Conservation (phyloP, 2,329 filamentous ascomycete genomes). For the Aspergillus thermomutatus region DNA sequence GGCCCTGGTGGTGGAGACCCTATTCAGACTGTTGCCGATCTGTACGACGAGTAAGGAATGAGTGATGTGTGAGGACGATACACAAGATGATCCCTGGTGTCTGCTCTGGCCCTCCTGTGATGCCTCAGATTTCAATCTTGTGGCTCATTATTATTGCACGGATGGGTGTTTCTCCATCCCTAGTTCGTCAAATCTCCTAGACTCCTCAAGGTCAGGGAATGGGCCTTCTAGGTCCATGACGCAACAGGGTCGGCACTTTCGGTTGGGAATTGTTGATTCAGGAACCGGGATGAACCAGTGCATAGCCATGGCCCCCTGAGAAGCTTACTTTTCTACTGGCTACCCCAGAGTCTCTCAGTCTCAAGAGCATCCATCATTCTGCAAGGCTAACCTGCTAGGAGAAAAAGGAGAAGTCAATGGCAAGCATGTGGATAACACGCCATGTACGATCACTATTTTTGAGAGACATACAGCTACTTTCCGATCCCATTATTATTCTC, state of each 20-base stretch:
- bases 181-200: neutral
- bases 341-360: conserved; percentile 11
- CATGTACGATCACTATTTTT: no score
- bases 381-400: neutral
- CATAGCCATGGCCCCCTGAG: conserved; percentile 3
- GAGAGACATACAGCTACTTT: no score
- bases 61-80: conserved; percentile 3
- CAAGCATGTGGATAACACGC: no score
- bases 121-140: neutral
- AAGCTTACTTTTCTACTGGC: conserved; percentile 7
- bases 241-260: conserved; percentile 1
- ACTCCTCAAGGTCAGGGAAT: neutral
- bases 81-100: neutral
- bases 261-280: neutral
- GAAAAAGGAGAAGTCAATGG: neutral
- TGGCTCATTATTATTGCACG: neutral
- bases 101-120: neutral
- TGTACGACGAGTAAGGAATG: conserved; percentile 20
- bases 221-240: neutral
- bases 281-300: conserved; percentile 3
- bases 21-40: conserved; percentile 24
- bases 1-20: conserved; percentile 23
- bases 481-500: neutral
- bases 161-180: neutral
- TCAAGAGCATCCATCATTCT: conserved; percentile 1